Conservation (phyloP, 371 early-diverging fungal genomes). For the Sporodiniella umbellata region DNA sequence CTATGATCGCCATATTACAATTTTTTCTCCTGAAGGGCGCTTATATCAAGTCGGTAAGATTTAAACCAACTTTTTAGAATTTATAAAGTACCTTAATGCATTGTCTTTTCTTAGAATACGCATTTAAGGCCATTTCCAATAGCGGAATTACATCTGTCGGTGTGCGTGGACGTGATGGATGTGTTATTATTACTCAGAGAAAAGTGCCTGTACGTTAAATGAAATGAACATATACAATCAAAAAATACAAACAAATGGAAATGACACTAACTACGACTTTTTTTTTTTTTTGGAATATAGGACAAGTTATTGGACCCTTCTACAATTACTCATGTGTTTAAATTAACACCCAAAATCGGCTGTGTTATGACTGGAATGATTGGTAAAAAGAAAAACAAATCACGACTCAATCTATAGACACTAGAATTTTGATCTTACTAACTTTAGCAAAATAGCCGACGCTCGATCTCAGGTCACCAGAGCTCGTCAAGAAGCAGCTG, state of each 20-base stretch:
- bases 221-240: not conserved
- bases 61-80: not conserved
- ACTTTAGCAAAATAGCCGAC: constrained; percentile 63
- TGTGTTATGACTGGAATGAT: constrained; percentile 98
- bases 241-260: not conserved
- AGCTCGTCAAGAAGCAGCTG: constrained; percentile 95
- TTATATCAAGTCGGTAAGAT: constrained; percentile 97
- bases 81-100: not conserved
- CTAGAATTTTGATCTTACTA: not conserved
- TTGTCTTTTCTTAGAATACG: constrained; percentile 77
- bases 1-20: constrained; percentile 98
- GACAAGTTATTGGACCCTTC: constrained; percentile 96
- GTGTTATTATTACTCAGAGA: constrained; percentile 93
- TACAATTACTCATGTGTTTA: constrained; percentile 90
- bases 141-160: constrained; percentile 94
- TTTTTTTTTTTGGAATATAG: no score
- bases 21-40: constrained; percentile 98
- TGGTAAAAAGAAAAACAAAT: constrained; percentile 42
- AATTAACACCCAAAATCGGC: constrained; percentile 91
- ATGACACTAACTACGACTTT: no score
- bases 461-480: constrained; percentile 90
- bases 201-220: constrained; percentile 87
- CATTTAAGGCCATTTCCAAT: constrained; percentile 98
- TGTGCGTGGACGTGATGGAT: constrained; percentile 91
- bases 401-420: no score